Evolutionary conservation across 2,329 filamentous ascomycete species (phyloP).

Genomic region (Pseudonectria buxi): DNA sequence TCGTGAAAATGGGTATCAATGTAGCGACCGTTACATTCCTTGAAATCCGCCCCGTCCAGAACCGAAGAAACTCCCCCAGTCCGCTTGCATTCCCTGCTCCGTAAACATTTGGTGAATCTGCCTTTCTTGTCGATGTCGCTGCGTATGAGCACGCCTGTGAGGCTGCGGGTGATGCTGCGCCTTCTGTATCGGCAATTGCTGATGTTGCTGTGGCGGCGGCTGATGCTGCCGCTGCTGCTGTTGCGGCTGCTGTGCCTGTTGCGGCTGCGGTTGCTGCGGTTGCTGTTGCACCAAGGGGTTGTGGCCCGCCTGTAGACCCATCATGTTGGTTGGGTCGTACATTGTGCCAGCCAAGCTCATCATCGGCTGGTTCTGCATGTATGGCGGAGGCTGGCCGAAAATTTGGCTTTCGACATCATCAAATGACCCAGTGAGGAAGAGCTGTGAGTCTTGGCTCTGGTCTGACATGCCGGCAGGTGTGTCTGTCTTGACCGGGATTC

Average conservation of each 20-base stretch:
- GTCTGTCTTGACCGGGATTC: slow-evolving; percentile 31
- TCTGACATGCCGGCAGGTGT: slow-evolving; percentile 28
- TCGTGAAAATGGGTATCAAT: slow-evolving; percentile 34
- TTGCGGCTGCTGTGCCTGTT: slow-evolving; percentile 22
- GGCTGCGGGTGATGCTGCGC: not conserved
- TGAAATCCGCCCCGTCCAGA: slow-evolving; percentile 37
- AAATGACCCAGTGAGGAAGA: slow-evolving; percentile 46
- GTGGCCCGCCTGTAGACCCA: slow-evolving; percentile 30
- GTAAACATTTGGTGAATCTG: slow-evolving; percentile 46
- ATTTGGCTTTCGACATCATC: slow-evolving; percentile 69
- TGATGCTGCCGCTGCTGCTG: slow-evolving; percentile 23
- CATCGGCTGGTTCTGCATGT: slow-evolving; percentile 44
- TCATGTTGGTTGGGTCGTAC: slow-evolving; percentile 37
- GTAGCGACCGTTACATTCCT: slow-evolving; percentile 32
- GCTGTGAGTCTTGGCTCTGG: slow-evolving; percentile 33
- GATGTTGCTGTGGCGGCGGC: slow-evolving; percentile 2
- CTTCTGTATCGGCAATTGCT: slow-evolving; percentile 6
- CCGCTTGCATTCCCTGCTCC: slow-evolving; percentile 37
- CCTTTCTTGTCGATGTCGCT: slow-evolving; percentile 31
- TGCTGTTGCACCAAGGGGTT: slow-evolving; percentile 4
- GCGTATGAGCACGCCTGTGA: slow-evolving; percentile 16
- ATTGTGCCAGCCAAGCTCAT: slow-evolving; percentile 38
- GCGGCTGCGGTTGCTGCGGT: slow-evolving; percentile 8
- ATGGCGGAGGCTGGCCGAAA: slow-evolving; percentile 63
- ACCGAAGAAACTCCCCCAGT: slow-evolving; percentile 42